Conservation (phyloP, 257 asterid species). For the Hygrophila difformis region DNA sequence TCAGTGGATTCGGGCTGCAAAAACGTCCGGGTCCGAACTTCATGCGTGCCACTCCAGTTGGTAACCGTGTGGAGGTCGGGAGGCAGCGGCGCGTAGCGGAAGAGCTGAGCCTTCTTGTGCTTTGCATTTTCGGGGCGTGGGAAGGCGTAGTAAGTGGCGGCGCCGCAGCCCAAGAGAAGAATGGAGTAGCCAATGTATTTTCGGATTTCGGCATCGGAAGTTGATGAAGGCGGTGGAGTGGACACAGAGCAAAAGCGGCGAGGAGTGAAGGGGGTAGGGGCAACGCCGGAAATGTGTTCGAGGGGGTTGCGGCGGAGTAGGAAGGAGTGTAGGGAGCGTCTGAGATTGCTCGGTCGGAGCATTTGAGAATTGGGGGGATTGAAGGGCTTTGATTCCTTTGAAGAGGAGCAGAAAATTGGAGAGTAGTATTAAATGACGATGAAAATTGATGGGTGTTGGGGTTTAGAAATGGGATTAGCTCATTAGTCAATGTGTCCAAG, state of each 20-base stretch:
- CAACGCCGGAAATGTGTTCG: slow-evolving; percentile 14
- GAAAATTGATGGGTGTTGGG: no score
- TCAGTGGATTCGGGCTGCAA: slow-evolving; percentile 62
- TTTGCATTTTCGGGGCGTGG: slow-evolving; percentile 70
- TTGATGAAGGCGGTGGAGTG: slow-evolving; percentile 36
- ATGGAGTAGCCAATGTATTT: slow-evolving; percentile 71
- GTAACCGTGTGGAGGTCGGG: slow-evolving; percentile 84
- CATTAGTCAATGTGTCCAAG: no score
- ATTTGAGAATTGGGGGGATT: slow-evolving; percentile 29
- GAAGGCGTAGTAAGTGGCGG: slow-evolving; percentile 82
- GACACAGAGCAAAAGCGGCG: slow-evolving; percentile 25
- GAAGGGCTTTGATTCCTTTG: background rate
- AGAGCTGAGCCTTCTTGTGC: slow-evolving; percentile 79
- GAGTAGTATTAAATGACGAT: no score
- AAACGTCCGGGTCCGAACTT: slow-evolving; percentile 77
- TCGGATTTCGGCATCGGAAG: slow-evolving; percentile 72
- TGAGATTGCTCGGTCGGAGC: slow-evolving; percentile 35
- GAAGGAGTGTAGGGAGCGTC: slow-evolving; percentile 43
- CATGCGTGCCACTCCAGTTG: slow-evolving; percentile 98
- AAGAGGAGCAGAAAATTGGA: background rate
- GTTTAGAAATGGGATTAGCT: no score
- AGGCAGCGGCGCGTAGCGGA: slow-evolving; percentile 88
- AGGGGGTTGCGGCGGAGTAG: slow-evolving; percentile 24
- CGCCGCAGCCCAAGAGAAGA: slow-evolving; percentile 78
- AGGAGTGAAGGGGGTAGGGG: slow-evolving; percentile 16